phyloP scores from a whole-genome alignment of 2,329 filamentous ascomycete genomes.

The Zopfia rhizophila region DNA sequence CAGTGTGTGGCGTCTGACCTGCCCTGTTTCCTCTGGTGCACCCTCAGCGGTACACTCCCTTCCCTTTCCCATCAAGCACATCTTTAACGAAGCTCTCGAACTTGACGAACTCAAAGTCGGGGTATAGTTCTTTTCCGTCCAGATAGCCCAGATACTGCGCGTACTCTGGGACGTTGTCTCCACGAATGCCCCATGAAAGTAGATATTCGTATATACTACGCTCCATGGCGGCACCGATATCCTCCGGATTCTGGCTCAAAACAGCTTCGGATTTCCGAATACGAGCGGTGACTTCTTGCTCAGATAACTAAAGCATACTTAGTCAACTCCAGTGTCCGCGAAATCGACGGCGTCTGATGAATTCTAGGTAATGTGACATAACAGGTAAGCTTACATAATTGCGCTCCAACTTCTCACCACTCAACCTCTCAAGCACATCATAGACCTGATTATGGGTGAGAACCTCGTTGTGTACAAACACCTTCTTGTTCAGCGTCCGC shows the following conservation, averaged over 20 bases:
- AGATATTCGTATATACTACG: constrained; percentile 53
- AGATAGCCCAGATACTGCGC: constrained; percentile 67
- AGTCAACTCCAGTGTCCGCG: too few species aligned
- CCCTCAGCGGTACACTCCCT: too few species aligned
- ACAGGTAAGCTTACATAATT: constrained; percentile 55
- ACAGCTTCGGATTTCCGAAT: not conserved
- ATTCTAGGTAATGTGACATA: too few species aligned
- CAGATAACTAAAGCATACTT: not conserved
- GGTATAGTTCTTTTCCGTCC: constrained; percentile 64
- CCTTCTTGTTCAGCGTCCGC: constrained; percentile 64
- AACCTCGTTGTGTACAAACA: constrained; percentile 62
- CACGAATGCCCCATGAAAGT: constrained; percentile 59
- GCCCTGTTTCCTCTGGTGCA: too few species aligned
- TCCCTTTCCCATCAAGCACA: constrained; percentile 54
- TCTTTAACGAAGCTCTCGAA: constrained; percentile 52
- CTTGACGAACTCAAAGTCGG: constrained; percentile 53
- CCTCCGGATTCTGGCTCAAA: not conserved
- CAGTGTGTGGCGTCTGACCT: too few species aligned
- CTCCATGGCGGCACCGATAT: not conserved
- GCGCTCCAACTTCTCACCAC: constrained; percentile 59
- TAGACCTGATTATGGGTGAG: constrained; percentile 60
- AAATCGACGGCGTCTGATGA: too few species aligned
- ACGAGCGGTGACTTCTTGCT: not conserved
- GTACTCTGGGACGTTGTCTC: constrained; percentile 64
- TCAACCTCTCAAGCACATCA: constrained; percentile 58